These are phyloP conservation scores for Apiospora sp. DNA, from an alignment of 2,329 filamentous ascomycete genomes.

Conservation along the genomic window DNA sequence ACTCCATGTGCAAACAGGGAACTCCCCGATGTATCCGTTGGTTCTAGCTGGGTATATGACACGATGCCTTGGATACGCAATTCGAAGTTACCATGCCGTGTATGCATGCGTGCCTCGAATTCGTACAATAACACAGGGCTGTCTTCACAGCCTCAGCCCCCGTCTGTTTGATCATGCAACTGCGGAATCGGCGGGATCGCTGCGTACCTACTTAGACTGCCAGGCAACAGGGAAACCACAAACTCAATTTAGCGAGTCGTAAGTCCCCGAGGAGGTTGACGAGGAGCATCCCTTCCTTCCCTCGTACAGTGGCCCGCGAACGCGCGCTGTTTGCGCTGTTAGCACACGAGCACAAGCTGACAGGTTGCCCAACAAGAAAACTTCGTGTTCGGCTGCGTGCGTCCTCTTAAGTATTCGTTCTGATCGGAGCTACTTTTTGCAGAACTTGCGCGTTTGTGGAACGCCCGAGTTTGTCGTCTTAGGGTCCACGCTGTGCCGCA, in stretches of 20 bases:
- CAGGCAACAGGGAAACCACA: neutral
- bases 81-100: neutral
- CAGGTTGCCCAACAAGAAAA: neutral
- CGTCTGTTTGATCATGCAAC: neutral
- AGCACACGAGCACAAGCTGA: neutral
- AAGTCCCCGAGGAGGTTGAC: neutral
- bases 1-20: neutral
- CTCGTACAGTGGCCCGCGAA: neutral
- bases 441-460: neutral
- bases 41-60: neutral
- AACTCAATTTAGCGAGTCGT: neutral
- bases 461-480: neutral
- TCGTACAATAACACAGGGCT: neutral
- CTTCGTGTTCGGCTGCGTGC: slow-evolving; percentile 19
- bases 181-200: neutral
- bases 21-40: neutral
- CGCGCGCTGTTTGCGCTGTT: neutral
- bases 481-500: neutral
- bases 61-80: neutral
- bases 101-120: neutral
- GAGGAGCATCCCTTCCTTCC: neutral
- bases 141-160: neutral
- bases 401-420: neutral
- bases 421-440: neutral
- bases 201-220: neutral